Evolutionary conservation across 441 rosid species (phyloP), one percentile per base, ranked within the genome.

Genomic region (Brassica balearica): DNA sequence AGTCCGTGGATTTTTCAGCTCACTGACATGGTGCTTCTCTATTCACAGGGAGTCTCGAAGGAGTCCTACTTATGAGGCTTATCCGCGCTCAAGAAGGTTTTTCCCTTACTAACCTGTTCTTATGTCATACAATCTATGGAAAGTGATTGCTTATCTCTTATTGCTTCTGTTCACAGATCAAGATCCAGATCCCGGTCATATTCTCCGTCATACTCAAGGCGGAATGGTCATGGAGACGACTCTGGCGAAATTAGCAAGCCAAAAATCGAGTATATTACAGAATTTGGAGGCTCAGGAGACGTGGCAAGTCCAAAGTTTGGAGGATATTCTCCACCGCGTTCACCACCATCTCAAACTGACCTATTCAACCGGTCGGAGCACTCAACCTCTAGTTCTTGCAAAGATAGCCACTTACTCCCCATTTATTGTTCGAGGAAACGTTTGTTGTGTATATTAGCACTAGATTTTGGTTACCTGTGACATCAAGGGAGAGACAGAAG

Each of bases 31-130:
- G 20, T 80, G 75, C 32, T 72, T 76, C 46, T 53, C 12, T 10
- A 15, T 79, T 5, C 67, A 41, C 77, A 96, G 98, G 86, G 98
- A 93, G 82, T 69, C 95, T 29, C 87, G 99, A 79, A 82, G 94
- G 74, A 93, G 99, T 88, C 98, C 99, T 25, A 93, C 97, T 65
- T 96, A 96, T 83, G 99, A 96, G 76, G 98, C 97, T 64, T 96
- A 96, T 86, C 85, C 92, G 17, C 93, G 91, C 22, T 90, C 88
- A 36, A 85, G 96, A 81, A 92, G 97, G 99, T 96, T 64, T 67
- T 60, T 2, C 72, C 36, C 4, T 74, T 25, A 14, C 80, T 48
- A 48, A 7, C 29, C 68, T 71, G 19, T 34, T 78, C 46, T 65
- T 65, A 20, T 58, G 12, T 53, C 3, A 29, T 58, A 48, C 32